Evolutionary conservation across 257 asterid genomes (phyloP), one percentile per base, ranked within the genome.

Genomic region (Henckelia pumila): DNA sequence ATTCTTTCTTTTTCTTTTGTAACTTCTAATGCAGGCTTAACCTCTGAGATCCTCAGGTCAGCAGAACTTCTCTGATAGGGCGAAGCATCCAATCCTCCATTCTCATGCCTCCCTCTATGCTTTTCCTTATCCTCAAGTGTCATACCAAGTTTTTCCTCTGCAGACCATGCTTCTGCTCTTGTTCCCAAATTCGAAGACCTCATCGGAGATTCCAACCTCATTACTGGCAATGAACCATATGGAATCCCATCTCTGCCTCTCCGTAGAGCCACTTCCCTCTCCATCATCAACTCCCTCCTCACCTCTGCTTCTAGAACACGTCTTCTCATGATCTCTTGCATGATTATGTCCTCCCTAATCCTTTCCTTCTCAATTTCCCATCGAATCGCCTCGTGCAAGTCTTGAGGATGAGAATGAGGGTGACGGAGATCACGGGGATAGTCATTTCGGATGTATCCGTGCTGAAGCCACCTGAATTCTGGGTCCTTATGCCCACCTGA

Each of bases 321-420:
- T 62, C 79, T 85, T 55, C 77, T 63, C 10, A 70, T 61, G 8
- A 71, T 53, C 70, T 82, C 89, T 7, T 74, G 56, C 35, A 67
- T 75, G 32, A 86, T 79, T 24, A 79, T 75, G 66, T 81, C 81
- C 59, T 76, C 83, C 57, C 85, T 72, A 56, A 81, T 81, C 40
- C 70, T 67, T 59, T 79, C 71, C 73, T 77, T 84, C 71, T 86
- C 86, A 2, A 79, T 30, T 66, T 79, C 81, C 49, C 76, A 73
- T 63, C 22, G 59, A 19, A 73, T 72, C 53, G 68, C 52, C 72
- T 61, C 77, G 8, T 19, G 72, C 49, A 69, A 1, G 59, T 26
- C 63, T 17, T 20, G 23, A 14, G 60, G 68, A 37, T 53, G 63
- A 62, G 52, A 17, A 0, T 4, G 47, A 57, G 37, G 21, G 49